phyloP scores from a whole-genome alignment of 2,329 filamentous ascomycete species.

The Nemania sp. region DNA sequence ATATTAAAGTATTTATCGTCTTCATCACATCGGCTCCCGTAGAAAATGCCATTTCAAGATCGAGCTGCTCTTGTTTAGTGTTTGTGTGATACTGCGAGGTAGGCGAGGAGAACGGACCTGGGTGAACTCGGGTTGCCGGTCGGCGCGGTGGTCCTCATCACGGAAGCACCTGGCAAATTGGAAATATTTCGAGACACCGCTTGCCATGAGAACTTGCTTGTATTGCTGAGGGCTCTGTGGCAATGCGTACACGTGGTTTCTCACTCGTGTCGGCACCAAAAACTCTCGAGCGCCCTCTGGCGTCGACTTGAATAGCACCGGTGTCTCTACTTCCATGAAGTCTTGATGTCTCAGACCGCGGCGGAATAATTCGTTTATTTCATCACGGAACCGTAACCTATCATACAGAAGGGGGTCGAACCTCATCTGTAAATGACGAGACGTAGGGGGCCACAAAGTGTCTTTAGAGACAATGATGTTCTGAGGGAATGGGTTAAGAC shows the following conservation, averaged over 20 bases:
- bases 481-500: slow-evolving; percentile 73
- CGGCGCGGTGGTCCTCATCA: slow-evolving; percentile 89
- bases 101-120: slow-evolving; percentile 59
- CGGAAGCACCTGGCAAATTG: slow-evolving; percentile 95
- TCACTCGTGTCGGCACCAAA: slow-evolving; percentile 80
- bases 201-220: slow-evolving; percentile 96
- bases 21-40: slow-evolving; percentile 71
- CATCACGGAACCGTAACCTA: slow-evolving; percentile 72
- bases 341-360: slow-evolving; percentile 55
- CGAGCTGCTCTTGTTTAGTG: slow-evolving; percentile 61
- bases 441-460: slow-evolving; percentile 72
- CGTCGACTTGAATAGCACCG: slow-evolving; percentile 94
- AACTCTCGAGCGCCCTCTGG: slow-evolving; percentile 96
- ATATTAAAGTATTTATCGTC: slow-evolving; percentile 56
- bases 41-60: slow-evolving; percentile 92
- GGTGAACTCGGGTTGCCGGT: slow-evolving; percentile 95
- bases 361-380: slow-evolving; percentile 45
- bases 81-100: slow-evolving; percentile 17
- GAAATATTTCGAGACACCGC: slow-evolving; percentile 80
- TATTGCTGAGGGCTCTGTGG: slow-evolving; percentile 98
- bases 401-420: slow-evolving; percentile 70
- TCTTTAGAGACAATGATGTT: slow-evolving; percentile 77
- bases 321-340: slow-evolving; percentile 82
- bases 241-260: slow-evolving; percentile 82
- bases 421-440: slow-evolving; percentile 83